These are phyloP conservation scores for Wilcoxina mikolae DNA, from an alignment of 495 filamentous ascomycete genomes.

Conservation along the genomic window DNA sequence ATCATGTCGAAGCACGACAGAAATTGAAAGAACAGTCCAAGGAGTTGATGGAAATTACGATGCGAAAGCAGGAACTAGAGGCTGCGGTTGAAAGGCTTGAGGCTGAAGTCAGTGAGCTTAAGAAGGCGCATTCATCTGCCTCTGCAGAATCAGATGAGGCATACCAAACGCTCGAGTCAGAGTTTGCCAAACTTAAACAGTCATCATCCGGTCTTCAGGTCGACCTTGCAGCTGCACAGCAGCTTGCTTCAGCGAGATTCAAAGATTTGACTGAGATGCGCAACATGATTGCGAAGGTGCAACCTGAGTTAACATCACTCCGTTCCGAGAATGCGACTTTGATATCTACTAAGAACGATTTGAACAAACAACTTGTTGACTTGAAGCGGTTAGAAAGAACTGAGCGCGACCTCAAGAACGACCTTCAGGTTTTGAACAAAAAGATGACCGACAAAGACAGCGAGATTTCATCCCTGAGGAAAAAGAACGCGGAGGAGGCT, in stretches of 20 bases:
- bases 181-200: conserved; percentile 60
- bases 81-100: conserved; percentile 24
- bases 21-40: conserved; percentile 64
- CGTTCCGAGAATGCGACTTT: conserved; percentile 60
- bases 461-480: conserved; percentile 61
- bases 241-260: conserved; percentile 70
- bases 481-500: conserved; percentile 60
- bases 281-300: conserved; percentile 63
- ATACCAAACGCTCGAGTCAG: conserved; percentile 45
- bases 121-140: conserved; percentile 41
- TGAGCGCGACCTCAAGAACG: conserved; percentile 63
- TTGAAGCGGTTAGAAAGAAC: conserved; percentile 59
- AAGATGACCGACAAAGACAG: conserved; percentile 54
- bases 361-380: conserved; percentile 51
- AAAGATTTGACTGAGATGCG: conserved; percentile 71
- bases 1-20: conserved; percentile 71
- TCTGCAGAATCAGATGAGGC: conserved; percentile 40
- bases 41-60: conserved; percentile 42
- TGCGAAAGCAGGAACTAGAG: conserved; percentile 36
- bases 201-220: conserved; percentile 57
- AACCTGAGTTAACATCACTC: conserved; percentile 66
- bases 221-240: conserved; percentile 71
- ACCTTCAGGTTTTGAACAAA: conserved; percentile 53
- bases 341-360: conserved; percentile 54
- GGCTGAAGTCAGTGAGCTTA: conserved; percentile 42